Conservation (phyloP, 805 yeast species). For the Yarrowia osloensis region DNA sequence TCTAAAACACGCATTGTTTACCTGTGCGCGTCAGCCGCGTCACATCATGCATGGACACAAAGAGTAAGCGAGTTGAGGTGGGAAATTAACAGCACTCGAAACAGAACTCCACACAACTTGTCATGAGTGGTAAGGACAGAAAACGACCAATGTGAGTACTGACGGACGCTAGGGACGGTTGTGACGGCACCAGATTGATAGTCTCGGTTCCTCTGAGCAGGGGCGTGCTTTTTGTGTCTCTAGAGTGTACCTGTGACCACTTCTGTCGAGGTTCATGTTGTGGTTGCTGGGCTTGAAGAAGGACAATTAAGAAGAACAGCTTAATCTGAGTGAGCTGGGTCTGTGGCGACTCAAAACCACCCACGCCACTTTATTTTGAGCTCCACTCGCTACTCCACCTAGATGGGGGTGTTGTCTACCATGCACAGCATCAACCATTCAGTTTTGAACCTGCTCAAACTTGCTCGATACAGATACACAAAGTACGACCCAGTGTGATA, state of each 20-base stretch:
- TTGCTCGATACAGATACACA: slow-evolving; percentile 10
- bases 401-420: not conserved
- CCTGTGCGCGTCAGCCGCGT: slow-evolving; percentile 27
- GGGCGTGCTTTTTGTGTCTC: not conserved
- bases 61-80: slow-evolving; percentile 5
- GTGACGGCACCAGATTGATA: not conserved
- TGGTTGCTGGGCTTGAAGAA: not conserved
- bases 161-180: not conserved
- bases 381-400: not conserved
- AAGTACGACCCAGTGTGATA: not conserved
- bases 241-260: not conserved
- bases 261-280: not conserved
- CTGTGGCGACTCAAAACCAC: not conserved
- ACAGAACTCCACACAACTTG: slow-evolving; percentile 2
- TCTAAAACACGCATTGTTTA: slow-evolving; percentile 15
- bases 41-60: slow-evolving; percentile 6
- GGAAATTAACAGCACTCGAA: slow-evolving; percentile 11
- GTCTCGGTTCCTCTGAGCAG: not conserved
- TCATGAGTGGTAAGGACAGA: slow-evolving; percentile 27
- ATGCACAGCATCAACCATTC: slow-evolving; percentile 9
- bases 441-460: slow-evolving; percentile 15
- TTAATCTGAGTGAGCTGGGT: not conserved
- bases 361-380: not conserved
- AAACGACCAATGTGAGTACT: slow-evolving; percentile 27
- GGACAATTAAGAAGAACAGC: not conserved